Conservation (phyloP, 2,329 filamentous ascomycete genomes). For the Beauveria pseudobassiana region DNA sequence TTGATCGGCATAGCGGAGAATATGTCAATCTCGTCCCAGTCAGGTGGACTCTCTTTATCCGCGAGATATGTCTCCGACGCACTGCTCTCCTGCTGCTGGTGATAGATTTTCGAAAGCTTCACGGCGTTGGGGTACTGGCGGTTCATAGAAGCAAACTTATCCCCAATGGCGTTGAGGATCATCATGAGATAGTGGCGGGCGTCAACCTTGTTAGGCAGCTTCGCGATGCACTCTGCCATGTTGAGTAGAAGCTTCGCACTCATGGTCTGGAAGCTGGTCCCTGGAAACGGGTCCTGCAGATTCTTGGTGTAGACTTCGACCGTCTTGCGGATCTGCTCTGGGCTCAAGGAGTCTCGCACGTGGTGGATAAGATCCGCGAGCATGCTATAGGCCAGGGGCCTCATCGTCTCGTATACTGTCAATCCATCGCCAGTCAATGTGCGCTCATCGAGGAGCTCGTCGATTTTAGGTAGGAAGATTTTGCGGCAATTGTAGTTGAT, state of each 20-base stretch:
- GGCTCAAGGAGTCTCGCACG: constrained; percentile 78
- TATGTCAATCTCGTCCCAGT: constrained; percentile 98
- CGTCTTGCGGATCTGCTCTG: constrained; percentile 88
- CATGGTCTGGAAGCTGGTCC: constrained; percentile 99
- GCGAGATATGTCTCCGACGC: constrained; percentile 73
- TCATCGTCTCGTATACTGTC: constrained; percentile 94
- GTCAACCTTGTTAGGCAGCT: constrained; percentile 86
- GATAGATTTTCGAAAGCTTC: constrained; percentile 76
- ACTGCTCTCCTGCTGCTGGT: constrained; percentile 56
- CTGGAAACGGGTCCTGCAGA: constrained; percentile 88
- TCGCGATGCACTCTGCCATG: constrained; percentile 96
- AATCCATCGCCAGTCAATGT: constrained; percentile 92
- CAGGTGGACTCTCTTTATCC: constrained; percentile 70
- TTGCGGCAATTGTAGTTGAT: constrained; percentile 98
- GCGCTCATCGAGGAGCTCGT: constrained; percentile 87
- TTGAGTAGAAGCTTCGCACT: constrained; percentile 94
- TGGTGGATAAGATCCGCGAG: constrained; percentile 96
- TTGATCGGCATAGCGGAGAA: constrained; percentile 96
- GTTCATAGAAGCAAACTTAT: constrained; percentile 98
- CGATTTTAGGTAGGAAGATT: constrained; percentile 90
- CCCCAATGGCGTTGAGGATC: constrained; percentile 94
- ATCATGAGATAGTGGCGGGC: constrained; percentile 93
- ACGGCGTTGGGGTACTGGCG: constrained; percentile 90
- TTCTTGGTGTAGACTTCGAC: constrained; percentile 97
- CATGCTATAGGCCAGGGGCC: constrained; percentile 96